Base-by-base conservation (phyloP, 1,284 basidiomycete species). In the Sanghuangporus weigelae region DNA sequence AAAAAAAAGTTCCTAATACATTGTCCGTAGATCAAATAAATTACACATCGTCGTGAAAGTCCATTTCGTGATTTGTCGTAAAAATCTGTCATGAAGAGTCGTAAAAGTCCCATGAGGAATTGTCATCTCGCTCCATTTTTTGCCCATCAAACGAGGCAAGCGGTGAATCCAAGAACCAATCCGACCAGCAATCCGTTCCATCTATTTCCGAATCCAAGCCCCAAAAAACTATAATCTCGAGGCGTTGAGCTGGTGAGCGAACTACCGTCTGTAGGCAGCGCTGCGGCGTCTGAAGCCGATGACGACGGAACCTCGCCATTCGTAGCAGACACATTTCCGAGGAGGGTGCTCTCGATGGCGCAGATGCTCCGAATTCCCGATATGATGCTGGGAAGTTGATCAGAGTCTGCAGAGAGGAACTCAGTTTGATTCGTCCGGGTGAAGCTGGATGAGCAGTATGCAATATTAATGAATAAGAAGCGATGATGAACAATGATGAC, bases 391-490 rank as follows among this genome's bases (percentile, higher is more conserved):
- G 82, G 80, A 3, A 84, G 75, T 65, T 83, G 71, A 5, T 77
- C 76, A 50, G 60, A 57, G 14, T 44, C 39, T 11, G 57, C 69
- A 55, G 76, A 73, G n/a, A 86, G 73, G 48, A 83, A 76, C 42
- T 77, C 73, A 2, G 81, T 78, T 70, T 87, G 86, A 63, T 83
- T 83, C 0, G 85, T 88, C 67, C 78, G 73, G 59, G 79, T 76
- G 73, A 87, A 86, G 72, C 84, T 86, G 53, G 11, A 23, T 11
- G 21, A n/a, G 26, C 2, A 31, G 31, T n/a, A n/a, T 2, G 48
- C 8, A 6, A 10, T 38, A 31, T 38, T 26, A 26, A 26, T 26
- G 26, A 26, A 26, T 26, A 3, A 26, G 3, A 3, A 26, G 26
- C 26, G n/a, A n/a, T n/a, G n/a, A n/a, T n/a, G n/a, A n/a, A n/a